Base-by-base conservation (phyloP, 306 rosid species). In the Herpetospermum pedunculosum region DNA sequence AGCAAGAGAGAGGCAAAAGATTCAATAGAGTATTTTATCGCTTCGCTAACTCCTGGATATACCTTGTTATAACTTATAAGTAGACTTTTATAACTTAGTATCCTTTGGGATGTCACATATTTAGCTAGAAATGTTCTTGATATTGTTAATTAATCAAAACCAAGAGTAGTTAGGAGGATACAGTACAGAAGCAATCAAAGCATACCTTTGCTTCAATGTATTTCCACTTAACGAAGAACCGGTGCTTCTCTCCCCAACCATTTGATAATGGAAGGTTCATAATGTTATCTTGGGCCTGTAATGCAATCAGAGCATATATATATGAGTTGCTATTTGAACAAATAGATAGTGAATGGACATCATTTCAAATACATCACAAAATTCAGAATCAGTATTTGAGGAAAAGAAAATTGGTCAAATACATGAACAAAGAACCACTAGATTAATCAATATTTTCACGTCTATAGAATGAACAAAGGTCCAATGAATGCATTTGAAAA, bases 191-290 rank as follows among this genome's bases (percentile, higher is more conserved):
- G 74, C 40, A 69, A 70, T 34, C 21, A 47, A 35, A 76, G 64
- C 54, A 47, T 83, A 94, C 98, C 98, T 87, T 94, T 73, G 96
- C 90, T 82, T 94, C 98, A 29, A 69, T 83, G 73, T 88, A 91
- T 79, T 94, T 91, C 97, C 98, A 91, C 83, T 91, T 94, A 76
- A 94, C 96, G 75, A 72, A 87, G 77, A 80, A 87, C 43, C 69
- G 78, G 80, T 94, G 98, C 75, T 94, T 94, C 84, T 94, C 98
- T 46, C 98, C 98, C 98, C 97, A 94, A 52, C 97, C 96, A 83
- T 94, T 94, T 32, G 90, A 14, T 75, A 94, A 76, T 16, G 97
- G 92, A 80, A 91, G 95, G 82, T 91, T 94, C 95, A 85, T 94
- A 75, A 94, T 84, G 86, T 94, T 94, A 82, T 94, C 98, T 84